Base-by-base conservation (phyloP, 331 rosid species). In the Rosa hybrid region DNA sequence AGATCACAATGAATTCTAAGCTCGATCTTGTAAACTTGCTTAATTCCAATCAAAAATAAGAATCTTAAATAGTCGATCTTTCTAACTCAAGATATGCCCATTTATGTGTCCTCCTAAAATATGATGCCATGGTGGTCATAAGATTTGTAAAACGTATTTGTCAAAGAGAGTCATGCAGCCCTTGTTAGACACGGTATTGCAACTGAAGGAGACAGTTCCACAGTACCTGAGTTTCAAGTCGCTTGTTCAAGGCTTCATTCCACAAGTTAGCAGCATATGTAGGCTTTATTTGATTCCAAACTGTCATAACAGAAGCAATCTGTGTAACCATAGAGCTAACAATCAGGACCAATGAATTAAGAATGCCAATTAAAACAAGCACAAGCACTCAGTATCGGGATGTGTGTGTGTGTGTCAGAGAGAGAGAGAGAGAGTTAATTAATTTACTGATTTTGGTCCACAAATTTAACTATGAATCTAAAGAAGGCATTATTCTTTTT, bases 231-330 rank as follows among this genome's bases (percentile, higher is more conserved):
- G 94, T 96, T 83, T 89, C 94, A 81, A 96, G 97, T 72, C 99
- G 88, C 86, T 81, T 96, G 90, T 96, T 96, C 90, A 96, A 83
- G 84, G 99, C 99, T 88, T 96, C 99, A 77, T 91, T 96, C 98
- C 99, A 96, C 94, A 96, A 81, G 80, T 89, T 91, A 70, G 94
- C 90, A 56, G 99, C 99, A 87, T 93, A 94, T 72, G 83, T 87
- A 68, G 99, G 98, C 90, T 91, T 85, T 42, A 96, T 78, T 70
- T 84, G 97, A 87, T 83, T 89, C 99, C 99, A 96, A 78, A 96
- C 89, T 69, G 98, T 93, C 99, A 96, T 96, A 38, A 86, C 93
- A 54, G 98, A 96, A 79, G 99, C 98, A 90, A 96, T 94, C 99
- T 96, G 81, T 77, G 64, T 57, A 81, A 71, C 63, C 77, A 83